Conservation (phyloP, 2,329 filamentous ascomycete genomes). For the Alternaria sp. region DNA sequence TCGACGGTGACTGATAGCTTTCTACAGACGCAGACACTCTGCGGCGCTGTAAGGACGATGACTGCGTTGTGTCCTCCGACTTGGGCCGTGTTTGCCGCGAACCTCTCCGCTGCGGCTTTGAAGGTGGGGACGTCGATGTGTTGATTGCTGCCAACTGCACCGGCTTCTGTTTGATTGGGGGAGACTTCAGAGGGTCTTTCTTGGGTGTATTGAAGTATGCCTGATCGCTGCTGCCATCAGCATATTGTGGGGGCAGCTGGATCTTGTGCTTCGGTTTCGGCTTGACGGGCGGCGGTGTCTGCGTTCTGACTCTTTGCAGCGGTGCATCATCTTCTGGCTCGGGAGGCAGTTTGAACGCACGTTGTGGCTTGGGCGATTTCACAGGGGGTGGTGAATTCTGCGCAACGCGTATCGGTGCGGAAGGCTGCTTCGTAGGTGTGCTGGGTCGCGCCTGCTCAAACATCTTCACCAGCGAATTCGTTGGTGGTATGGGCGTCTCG, state of each 20-base stretch:
- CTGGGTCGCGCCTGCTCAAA: constrained; percentile 63
- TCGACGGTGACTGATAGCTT: constrained; percentile 34
- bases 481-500: constrained; percentile 65
- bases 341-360: constrained; percentile 38
- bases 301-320: constrained; percentile 26
- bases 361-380: constrained; percentile 52
- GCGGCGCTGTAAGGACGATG: constrained; percentile 23
- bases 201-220: constrained; percentile 25
- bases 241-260: constrained; percentile 19
- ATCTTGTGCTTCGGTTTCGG: constrained; percentile 40
- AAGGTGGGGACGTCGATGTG: constrained; percentile 21
- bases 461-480: constrained; percentile 69
- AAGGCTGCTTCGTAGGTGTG: constrained; percentile 20
- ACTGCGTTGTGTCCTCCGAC: constrained; percentile 33
- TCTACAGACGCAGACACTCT: constrained; percentile 35
- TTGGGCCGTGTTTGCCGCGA: constrained; percentile 25
- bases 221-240: constrained; percentile 19
- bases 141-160: constrained; percentile 27
- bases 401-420: constrained; percentile 26
- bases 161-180: constrained; percentile 35
- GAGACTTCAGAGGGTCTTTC: constrained; percentile 33
- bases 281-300: constrained; percentile 35
- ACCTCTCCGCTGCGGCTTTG: constrained; percentile 26
- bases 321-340: constrained; percentile 29
- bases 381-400: constrained; percentile 42